Conservation (phyloP, 768 basidiomycete species). For the Auricularia sp. region DNA sequence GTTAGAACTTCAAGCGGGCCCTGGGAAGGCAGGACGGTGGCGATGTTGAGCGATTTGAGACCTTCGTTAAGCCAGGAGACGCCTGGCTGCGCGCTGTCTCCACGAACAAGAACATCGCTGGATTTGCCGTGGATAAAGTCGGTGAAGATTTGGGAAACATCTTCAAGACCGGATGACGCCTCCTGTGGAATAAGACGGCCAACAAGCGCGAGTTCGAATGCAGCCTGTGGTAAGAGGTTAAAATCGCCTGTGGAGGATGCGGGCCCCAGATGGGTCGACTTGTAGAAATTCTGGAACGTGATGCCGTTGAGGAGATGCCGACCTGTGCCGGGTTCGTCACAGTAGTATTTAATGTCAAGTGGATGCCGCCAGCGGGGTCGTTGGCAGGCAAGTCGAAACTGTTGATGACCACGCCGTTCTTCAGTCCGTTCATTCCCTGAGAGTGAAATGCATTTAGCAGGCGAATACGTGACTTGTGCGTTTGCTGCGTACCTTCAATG, state of each 20-base stretch:
- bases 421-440: constrained; percentile 57
- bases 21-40: constrained; percentile 50
- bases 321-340: constrained; percentile 65
- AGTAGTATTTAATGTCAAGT: constrained; percentile 51
- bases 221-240: constrained; percentile 43
- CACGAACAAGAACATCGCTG: constrained; percentile 48
- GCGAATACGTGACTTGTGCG: too few relatives aligned
- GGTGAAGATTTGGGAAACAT: constrained; percentile 58
- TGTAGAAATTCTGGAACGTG: constrained; percentile 44
- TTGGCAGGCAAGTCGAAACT: constrained; percentile 61
- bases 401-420: constrained; percentile 50
- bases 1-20: constrained; percentile 55
- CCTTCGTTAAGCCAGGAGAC: constrained; percentile 66
- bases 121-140: constrained; percentile 59
- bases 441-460: too few relatives aligned
- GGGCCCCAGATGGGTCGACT: constrained; percentile 38
- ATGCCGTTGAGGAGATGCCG: constrained; percentile 54
- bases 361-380: constrained; percentile 63
- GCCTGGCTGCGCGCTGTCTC: constrained; percentile 48
- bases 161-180: constrained; percentile 38
- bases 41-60: constrained; percentile 50
- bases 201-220: constrained; percentile 40
- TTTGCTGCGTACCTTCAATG: constrained; percentile 25
- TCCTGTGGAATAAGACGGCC: constrained; percentile 59
- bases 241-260: constrained; percentile 40